Percentiles rank a stretch among this genome's conserved stretches.
Conservation (phyloP, 2,329 filamentous ascomycete species). For the Zasmidium citrigriseum region DNA sequence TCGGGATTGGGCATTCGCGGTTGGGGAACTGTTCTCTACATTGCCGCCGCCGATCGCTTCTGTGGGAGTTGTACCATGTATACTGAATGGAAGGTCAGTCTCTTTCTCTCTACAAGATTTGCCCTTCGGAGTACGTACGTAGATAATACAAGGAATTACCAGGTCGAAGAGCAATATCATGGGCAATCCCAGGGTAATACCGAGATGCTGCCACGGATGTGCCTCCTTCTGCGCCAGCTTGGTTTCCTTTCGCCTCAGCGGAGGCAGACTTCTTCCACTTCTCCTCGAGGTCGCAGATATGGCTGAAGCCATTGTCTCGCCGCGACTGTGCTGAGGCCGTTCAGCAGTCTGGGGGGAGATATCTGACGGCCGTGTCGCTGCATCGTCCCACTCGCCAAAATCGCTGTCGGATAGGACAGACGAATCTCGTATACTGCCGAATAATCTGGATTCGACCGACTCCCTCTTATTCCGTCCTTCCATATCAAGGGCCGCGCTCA, state of each 20-base stretch:
- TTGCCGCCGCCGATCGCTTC: constrained; percentile 15
- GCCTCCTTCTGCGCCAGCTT: constrained; percentile 30
- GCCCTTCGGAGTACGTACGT: too few relatives aligned
- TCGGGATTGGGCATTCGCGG: constrained; percentile 23
- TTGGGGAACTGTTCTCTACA: constrained; percentile 21
- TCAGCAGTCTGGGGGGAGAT: constrained; percentile 4
- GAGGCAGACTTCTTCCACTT: constrained; percentile 23
- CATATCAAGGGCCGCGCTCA: constrained; percentile 16
- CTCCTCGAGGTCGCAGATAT: constrained; percentile 16
- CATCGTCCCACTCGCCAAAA: constrained; percentile 17
- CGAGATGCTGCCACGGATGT: constrained; percentile 30
- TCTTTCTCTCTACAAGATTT: too few relatives aligned
- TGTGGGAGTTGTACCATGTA: constrained; percentile 29
- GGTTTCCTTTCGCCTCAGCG: constrained; percentile 26
- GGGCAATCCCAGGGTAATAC: constrained; percentile 33
- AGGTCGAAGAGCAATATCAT: constrained; percentile 35
- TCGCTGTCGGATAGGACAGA: constrained; percentile 18
- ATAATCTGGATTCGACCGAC: constrained; percentile 19
- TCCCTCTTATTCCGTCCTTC: constrained; percentile 16
- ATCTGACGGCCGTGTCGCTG: constrained; percentile 1
- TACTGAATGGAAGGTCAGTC: too few relatives aligned
- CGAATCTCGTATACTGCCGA: constrained; percentile 14
- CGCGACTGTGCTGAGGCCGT: constrained; percentile 18
- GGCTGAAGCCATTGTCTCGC: constrained; percentile 16
- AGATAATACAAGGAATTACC: constrained; percentile 34